phyloP scores from a whole-genome alignment of 1,284 basidiomycete genomes.

The Ceratobasidium theobromae region DNA sequence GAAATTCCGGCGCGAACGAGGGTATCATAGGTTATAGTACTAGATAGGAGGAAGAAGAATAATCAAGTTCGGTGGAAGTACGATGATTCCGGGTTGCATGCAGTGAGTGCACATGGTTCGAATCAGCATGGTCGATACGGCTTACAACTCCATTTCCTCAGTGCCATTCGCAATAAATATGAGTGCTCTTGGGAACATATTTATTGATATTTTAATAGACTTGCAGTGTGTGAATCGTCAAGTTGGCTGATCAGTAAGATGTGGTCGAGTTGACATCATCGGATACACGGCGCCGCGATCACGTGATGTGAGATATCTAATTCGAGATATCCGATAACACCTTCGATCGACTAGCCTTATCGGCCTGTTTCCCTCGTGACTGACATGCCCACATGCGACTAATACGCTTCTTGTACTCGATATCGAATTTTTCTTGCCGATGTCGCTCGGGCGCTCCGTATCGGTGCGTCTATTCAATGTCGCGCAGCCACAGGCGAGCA shows the following conservation, averaged over 20 bases:
- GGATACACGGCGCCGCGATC: neutral
- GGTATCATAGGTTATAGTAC: conserved; percentile 76
- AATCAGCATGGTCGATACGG: conserved; percentile 14
- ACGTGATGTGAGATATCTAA: neutral
- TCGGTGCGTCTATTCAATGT: conserved; percentile 9
- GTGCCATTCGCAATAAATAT: conserved; percentile 86
- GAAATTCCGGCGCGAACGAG: conserved; percentile 71
- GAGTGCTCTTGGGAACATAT: conserved; percentile 59
- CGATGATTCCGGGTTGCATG: neutral
- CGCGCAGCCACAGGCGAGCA: neutral
- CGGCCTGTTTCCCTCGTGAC: conserved; percentile 10
- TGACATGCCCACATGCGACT: conserved; percentile 1
- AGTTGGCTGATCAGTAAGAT: too few species aligned
- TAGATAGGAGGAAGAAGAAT: conserved; percentile 40
- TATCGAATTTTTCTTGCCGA: conserved; percentile 14
- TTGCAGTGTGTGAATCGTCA: neutral
- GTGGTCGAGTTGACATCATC: conserved; percentile 15
- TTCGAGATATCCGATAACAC: conserved; percentile 7
- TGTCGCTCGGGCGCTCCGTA: neutral
- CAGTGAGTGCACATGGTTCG: neutral
- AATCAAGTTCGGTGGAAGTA: neutral
- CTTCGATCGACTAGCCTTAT: conserved; percentile 10
- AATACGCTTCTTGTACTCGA: neutral
- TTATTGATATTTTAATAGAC: neutral
- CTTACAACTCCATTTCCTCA: conserved; percentile 87